phyloP scores from a whole-genome alignment of 345 rosid genomes.

The Populus euphratica region DNA sequence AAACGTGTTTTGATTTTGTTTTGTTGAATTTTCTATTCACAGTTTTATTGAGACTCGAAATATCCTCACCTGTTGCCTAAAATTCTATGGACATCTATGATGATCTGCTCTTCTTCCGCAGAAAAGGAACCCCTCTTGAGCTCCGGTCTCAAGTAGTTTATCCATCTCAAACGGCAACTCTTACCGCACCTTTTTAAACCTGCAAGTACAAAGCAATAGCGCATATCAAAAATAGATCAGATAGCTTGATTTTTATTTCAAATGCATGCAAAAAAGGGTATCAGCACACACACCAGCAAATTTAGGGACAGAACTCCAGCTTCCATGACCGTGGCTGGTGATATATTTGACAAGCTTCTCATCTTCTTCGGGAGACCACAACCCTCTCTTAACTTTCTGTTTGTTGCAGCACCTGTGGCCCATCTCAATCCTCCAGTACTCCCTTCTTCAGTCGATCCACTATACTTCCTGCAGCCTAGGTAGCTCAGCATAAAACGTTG shows the following conservation, averaged over 20 bases:
- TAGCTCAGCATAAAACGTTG: background rate
- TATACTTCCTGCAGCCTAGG: background rate
- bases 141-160: conserved; percentile 27
- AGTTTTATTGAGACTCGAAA: background rate
- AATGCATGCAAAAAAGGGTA: background rate
- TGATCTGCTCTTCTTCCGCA: conserved; percentile 20
- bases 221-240: background rate
- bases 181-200: conserved; percentile 27
- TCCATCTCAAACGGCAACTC: conserved; percentile 27
- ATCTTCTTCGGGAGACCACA: conserved; percentile 84
- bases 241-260: background rate
- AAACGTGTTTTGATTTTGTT: background rate
- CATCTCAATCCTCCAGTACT: conserved; percentile 20
- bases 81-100: conserved; percentile 27
- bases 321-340: conserved; percentile 62
- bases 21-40: background rate
- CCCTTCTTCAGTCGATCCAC: background rate
- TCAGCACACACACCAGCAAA: conserved; percentile 38
- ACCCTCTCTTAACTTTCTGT: conserved; percentile 67
- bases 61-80: conserved; percentile 24
- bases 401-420: conserved; percentile 71
- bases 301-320: conserved; percentile 81
- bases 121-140: conserved; percentile 23
- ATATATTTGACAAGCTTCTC: conserved; percentile 56
- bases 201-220: background rate